phyloP scores from a whole-genome alignment of 1,284 basidiomycete genomes.

The Agaricales sp. region DNA sequence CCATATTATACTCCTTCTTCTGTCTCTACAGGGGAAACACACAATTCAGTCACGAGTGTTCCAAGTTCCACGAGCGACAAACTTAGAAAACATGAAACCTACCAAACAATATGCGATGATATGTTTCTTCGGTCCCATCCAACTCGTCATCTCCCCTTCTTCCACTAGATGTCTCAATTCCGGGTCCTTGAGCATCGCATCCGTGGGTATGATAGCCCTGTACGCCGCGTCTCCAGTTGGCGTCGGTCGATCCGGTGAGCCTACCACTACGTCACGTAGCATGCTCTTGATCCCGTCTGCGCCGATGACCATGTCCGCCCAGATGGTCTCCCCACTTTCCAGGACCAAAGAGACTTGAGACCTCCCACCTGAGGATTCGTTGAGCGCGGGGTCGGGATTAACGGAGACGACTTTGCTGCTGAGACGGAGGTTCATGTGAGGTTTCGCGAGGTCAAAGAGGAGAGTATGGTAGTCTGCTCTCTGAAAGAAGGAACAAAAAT shows the following conservation, averaged over 20 bases:
- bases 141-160: constrained; percentile 26
- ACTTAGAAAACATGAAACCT: background rate
- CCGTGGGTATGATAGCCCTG: constrained; percentile 23
- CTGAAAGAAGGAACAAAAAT: constrained; percentile 16
- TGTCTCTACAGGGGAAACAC: constrained; percentile 19
- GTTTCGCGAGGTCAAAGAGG: constrained; percentile 29
- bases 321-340: constrained; percentile 30
- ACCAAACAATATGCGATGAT: background rate
- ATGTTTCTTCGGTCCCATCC: constrained; percentile 23
- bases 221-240: constrained; percentile 29
- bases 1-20: constrained; percentile 38
- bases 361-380: background rate
- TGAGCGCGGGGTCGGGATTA: constrained; percentile 21
- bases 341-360: constrained; percentile 23
- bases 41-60: too few species aligned
- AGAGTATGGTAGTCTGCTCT: constrained; percentile 41
- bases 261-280: constrained; percentile 27
- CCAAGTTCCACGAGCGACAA: background rate
- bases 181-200: constrained; percentile 21
- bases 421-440: constrained; percentile 31
- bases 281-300: constrained; percentile 44
- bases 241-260: background rate
- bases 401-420: constrained; percentile 28
- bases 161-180: constrained; percentile 24
- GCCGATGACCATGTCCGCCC: constrained; percentile 38